These are phyloP conservation scores for Teunomyces lycoperdinae DNA, from an alignment of 805 yeast genomes.

Conservation along the genomic window DNA sequence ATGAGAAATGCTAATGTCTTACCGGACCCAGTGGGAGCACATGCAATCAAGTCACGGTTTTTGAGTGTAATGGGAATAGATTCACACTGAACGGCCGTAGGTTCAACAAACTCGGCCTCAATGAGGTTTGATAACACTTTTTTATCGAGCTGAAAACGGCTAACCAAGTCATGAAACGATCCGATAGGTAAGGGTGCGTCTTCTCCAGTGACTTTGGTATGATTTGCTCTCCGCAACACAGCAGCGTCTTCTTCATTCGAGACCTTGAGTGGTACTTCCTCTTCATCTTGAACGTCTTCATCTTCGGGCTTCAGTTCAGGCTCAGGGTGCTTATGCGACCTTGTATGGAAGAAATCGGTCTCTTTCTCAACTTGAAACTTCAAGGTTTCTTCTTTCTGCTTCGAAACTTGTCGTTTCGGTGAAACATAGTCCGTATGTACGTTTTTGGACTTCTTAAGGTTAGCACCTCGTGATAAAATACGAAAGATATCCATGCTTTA, in stretches of 20 bases:
- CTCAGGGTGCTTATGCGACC: conserved; percentile 32
- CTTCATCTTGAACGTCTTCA: conserved; percentile 26
- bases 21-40: conserved; percentile 99
- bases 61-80: conserved; percentile 73
- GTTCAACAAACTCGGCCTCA: conserved; percentile 70
- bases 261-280: conserved; percentile 43
- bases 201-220: conserved; percentile 73
- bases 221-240: conserved; percentile 55
- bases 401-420: conserved; percentile 22
- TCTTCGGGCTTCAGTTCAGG: conserved; percentile 17
- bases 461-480: conserved; percentile 82
- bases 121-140: conserved; percentile 60
- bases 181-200: conserved; percentile 92
- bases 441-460: conserved; percentile 57
- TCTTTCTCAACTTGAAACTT: conserved; percentile 62
- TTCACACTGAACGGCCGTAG: conserved; percentile 93
- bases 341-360: conserved; percentile 77
- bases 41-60: conserved; percentile 77
- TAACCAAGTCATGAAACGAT: conserved; percentile 75
- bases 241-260: conserved; percentile 57
- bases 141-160: conserved; percentile 64
- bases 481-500: conserved; percentile 79
- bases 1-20: conserved; percentile 87
- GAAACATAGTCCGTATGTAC: conserved; percentile 42
- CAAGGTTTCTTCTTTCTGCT: conserved; percentile 36